Conservation (phyloP, 306 rosid species). For the Lithocarpus polystachyus region DNA sequence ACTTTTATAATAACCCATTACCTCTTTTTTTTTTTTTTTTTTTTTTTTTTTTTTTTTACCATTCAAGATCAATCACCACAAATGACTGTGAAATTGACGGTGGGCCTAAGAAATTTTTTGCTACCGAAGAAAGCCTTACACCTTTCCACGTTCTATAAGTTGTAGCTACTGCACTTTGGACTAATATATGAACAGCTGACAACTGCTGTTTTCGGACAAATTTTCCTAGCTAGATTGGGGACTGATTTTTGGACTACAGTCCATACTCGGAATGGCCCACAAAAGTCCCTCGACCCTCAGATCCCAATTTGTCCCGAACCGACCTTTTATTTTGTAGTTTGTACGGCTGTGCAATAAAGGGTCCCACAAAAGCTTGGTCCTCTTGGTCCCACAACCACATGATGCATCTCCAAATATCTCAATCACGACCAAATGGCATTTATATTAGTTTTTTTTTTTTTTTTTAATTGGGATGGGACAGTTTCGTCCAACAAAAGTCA, state of each 20-base stretch:
- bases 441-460: neutral
- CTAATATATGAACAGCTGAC: no score
- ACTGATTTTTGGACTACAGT: constrained; percentile 32
- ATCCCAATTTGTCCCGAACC: constrained; percentile 29
- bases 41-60: no score
- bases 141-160: no score
- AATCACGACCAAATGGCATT: neutral
- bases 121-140: no score
- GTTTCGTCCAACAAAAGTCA: constrained; percentile 13
- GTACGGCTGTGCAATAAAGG: constrained; percentile 17
- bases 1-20: rapidly evolving
- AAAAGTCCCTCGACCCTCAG: constrained; percentile 14
- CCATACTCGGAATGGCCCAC: constrained; percentile 27
- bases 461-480: neutral
- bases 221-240: constrained; percentile 19
- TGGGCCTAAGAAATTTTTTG: no score
- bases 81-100: no score
- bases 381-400: constrained; percentile 27
- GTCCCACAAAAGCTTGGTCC: neutral
- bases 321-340: neutral
- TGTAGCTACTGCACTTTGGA: no score
- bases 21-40: no score
- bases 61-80: no score
- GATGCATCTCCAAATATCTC: constrained; percentile 9
- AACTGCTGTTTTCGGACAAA: neutral